phyloP scores from a whole-genome alignment of 352 stramenopile genomes.

The Globisporangium recalcitrans region DNA sequence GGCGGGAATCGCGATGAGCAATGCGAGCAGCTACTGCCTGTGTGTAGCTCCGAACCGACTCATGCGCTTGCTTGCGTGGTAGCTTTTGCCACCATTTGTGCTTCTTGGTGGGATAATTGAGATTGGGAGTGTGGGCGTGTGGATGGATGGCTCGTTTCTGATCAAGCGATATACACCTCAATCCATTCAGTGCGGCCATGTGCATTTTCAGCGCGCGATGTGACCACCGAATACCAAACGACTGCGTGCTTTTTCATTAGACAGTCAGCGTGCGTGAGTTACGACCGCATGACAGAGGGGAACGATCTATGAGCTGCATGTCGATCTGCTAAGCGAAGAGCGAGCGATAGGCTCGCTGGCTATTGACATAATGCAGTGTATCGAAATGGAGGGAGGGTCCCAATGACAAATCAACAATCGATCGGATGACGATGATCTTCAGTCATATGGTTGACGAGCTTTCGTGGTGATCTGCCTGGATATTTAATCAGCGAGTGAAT shows the following conservation, averaged over 20 bases:
- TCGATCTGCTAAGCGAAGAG: background rate
- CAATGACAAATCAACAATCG: slow-evolving; percentile 4
- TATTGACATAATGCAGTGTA: too few species aligned
- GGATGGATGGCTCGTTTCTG: slow-evolving; percentile 3
- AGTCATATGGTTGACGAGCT: background rate
- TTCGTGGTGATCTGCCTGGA: slow-evolving; percentile 4
- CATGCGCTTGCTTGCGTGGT: too few species aligned
- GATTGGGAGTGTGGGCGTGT: too few species aligned
- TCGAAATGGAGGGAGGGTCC: background rate
- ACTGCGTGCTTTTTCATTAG: background rate
- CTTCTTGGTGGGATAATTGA: background rate
- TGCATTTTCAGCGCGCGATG: slow-evolving; percentile 2
- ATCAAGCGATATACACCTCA: slow-evolving; percentile 8
- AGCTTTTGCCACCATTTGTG: too few species aligned
- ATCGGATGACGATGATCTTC: background rate
- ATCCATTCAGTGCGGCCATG: slow-evolving; percentile 1
- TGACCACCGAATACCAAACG: background rate
- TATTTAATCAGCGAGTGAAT: background rate
- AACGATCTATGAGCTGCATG: background rate
- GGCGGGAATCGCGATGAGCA: too few species aligned
- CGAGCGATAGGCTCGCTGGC: background rate
- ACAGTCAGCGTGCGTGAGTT: background rate
- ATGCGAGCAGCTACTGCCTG: too few species aligned
- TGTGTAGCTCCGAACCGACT: too few species aligned
- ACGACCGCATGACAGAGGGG: background rate